These are phyloP conservation scores for Amylocystis lapponica DNA, from an alignment of 768 basidiomycete species.

Conservation along the genomic window DNA sequence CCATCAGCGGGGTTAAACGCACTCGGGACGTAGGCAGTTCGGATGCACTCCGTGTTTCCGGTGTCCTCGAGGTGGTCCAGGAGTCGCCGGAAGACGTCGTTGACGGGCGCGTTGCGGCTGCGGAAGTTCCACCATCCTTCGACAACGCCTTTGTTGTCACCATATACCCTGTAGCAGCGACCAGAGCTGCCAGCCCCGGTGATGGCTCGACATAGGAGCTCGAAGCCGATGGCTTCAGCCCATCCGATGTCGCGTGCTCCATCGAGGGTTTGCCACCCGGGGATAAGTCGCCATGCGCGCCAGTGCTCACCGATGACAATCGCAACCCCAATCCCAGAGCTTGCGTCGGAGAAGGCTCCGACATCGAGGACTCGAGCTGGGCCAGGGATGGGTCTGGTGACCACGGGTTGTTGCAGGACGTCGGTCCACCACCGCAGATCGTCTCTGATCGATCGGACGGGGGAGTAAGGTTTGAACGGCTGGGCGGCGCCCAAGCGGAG, in stretches of 20 bases:
- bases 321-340: no score
- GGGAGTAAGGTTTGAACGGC: slow-evolving; percentile 27
- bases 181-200: slow-evolving; percentile 39
- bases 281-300: no score
- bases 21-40: slow-evolving; percentile 10
- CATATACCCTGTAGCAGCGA: slow-evolving; percentile 26
- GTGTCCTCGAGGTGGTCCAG: slow-evolving; percentile 2
- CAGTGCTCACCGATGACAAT: no score
- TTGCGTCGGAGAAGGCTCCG: slow-evolving; percentile 32
- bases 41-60: neutral
- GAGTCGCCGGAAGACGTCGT: no score
- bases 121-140: slow-evolving; percentile 29
- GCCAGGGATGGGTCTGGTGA: slow-evolving; percentile 24
- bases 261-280: no score
- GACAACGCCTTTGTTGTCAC: no score
- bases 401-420: neutral
- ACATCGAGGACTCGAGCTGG: slow-evolving; percentile 21
- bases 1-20: no score
- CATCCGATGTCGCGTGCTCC: no score
- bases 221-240: slow-evolving; percentile 38
- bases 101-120: slow-evolving; percentile 23
- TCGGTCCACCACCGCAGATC: no score
- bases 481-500: slow-evolving; percentile 19
- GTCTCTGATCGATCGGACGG: slow-evolving; percentile 8
- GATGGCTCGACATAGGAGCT: slow-evolving; percentile 32